Evolutionary conservation across 805 yeast genomes (phyloP).

Genomic region (Ogataea populi-albae): DNA sequence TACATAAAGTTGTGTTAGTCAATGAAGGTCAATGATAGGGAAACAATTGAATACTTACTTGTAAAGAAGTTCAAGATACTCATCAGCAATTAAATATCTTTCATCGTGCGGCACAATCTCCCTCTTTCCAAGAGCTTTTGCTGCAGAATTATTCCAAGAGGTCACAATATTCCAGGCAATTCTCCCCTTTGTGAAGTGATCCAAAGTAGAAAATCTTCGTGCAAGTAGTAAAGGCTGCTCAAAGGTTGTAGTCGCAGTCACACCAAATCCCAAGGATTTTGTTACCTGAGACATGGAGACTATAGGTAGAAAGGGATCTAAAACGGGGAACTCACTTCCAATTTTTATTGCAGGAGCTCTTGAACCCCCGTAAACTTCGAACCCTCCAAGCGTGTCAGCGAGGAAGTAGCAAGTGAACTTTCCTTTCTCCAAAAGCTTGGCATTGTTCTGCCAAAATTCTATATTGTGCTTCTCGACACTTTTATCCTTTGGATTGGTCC

Average conservation of each 20-base stretch:
- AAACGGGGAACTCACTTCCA: slow-evolving; percentile 12
- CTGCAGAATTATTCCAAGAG: slow-evolving; percentile 17
- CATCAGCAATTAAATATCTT: slow-evolving; percentile 30
- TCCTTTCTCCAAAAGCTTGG: slow-evolving; percentile 10
- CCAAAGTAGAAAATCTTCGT: slow-evolving; percentile 32
- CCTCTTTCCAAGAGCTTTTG: slow-evolving; percentile 29
- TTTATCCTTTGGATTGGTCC: slow-evolving; percentile 21
- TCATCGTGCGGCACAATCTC: slow-evolving; percentile 31
- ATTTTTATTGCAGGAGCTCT: slow-evolving; percentile 10
- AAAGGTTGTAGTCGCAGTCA: slow-evolving; percentile 33
- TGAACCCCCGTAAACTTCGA: slow-evolving; percentile 12
- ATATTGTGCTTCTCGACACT: slow-evolving; percentile 15
- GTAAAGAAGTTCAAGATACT: slow-evolving; percentile 29
- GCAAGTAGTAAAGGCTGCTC: slow-evolving; percentile 32
- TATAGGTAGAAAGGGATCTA: slow-evolving; percentile 30
- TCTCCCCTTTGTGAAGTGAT: slow-evolving; percentile 32
- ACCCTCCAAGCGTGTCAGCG: slow-evolving; percentile 13
- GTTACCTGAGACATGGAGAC: slow-evolving; percentile 35
- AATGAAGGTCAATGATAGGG: neutral
- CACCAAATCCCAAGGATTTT: slow-evolving; percentile 30
- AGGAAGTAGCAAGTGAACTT: slow-evolving; percentile 12
- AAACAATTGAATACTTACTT: slow-evolving; percentile 6
- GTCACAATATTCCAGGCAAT: slow-evolving; percentile 34
- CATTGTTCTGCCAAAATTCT: slow-evolving; percentile 18
- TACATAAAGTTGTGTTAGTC: slow-evolving; percentile 3